A percentile compares a stretch with the other conserved stretches of the same genome.
phyloP scores from a whole-genome alignment of 2,329 filamentous ascomycete genomes.

The Zopfia rhizophila region DNA sequence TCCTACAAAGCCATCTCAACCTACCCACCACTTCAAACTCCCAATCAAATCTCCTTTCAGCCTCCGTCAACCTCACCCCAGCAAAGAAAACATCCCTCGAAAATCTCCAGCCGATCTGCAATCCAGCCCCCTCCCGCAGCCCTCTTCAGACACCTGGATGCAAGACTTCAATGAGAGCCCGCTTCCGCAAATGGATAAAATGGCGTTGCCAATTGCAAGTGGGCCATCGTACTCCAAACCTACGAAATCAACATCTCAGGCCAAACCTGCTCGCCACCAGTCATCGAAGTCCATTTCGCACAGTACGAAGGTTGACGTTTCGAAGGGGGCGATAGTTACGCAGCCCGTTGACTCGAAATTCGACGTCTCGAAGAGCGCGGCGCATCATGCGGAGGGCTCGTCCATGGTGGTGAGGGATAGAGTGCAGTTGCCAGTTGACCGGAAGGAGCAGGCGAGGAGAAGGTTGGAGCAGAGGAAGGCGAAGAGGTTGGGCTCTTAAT shows the following conservation, averaged over 20 bases:
- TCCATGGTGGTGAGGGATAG: slow-evolving; percentile 31
- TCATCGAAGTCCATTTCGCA: no score
- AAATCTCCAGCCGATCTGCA: slow-evolving; percentile 28
- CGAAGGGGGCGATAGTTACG: no score
- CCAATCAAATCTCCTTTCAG: slow-evolving; percentile 31
- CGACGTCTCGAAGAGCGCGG: slow-evolving; percentile 33
- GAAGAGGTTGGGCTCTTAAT: no score
- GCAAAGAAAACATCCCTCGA: slow-evolving; percentile 35
- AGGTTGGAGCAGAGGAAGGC: slow-evolving; percentile 40
- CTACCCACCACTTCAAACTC: not conserved
- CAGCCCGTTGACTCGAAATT: slow-evolving; percentile 35
- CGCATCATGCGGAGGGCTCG: slow-evolving; percentile 37
- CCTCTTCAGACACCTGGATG: slow-evolving; percentile 47
- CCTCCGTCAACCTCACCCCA: slow-evolving; percentile 26
- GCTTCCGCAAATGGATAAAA: slow-evolving; percentile 40
- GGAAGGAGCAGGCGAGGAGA: slow-evolving; percentile 39
- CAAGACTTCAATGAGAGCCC: slow-evolving; percentile 38
- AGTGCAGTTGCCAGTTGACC: slow-evolving; percentile 31
- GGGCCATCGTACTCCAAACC: slow-evolving; percentile 39
- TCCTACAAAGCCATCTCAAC: slow-evolving; percentile 23
- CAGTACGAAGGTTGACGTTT: not conserved
- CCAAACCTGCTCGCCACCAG: no score
- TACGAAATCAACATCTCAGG: slow-evolving; percentile 12
- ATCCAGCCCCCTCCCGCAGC: slow-evolving; percentile 45
- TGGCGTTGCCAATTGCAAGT: slow-evolving; percentile 43